Conservation (phyloP, 768 basidiomycete species). For the Russula abietina region DNA sequence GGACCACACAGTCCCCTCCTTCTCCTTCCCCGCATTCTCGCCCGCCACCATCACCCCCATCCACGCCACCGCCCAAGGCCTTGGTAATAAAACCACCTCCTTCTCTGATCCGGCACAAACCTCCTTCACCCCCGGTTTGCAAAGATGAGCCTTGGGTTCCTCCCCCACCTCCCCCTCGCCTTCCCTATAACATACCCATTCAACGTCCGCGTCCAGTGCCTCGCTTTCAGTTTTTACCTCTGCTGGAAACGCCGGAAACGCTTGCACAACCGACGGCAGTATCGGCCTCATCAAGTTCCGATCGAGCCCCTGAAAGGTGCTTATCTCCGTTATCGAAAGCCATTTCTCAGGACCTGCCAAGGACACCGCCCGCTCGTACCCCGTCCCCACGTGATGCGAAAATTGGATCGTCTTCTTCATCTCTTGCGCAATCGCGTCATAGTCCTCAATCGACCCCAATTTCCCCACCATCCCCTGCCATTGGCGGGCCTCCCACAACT, state of each 20-base stretch:
- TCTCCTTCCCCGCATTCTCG: slow-evolving; percentile 2
- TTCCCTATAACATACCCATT: slow-evolving; percentile 19
- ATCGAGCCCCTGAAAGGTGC: background rate
- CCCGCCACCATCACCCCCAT: slow-evolving; percentile 16
- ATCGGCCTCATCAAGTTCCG: background rate
- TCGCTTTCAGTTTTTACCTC: slow-evolving; percentile 23
- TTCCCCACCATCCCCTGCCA: too few relatives aligned
- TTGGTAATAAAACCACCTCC: background rate
- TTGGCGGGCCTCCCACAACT: background rate
- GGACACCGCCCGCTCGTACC: background rate
- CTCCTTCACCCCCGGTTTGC: background rate
- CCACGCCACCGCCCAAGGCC: slow-evolving; percentile 12
- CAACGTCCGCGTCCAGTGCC: slow-evolving; percentile 13
- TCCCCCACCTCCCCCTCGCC: slow-evolving; percentile 19
- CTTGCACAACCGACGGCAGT: background rate
- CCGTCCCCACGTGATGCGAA: background rate
- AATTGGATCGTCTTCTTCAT: background rate
- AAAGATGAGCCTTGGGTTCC: slow-evolving; percentile 10
- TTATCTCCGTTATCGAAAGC: background rate
- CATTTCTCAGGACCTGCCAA: background rate
- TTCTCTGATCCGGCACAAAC: background rate
- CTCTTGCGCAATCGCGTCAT: background rate
- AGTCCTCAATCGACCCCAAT: background rate
- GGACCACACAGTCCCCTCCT: background rate
- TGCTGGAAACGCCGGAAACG: slow-evolving; percentile 20